Evolutionary conservation across 2,329 filamentous ascomycete species (phyloP).

Genomic region (Aspergillus sp.): DNA sequence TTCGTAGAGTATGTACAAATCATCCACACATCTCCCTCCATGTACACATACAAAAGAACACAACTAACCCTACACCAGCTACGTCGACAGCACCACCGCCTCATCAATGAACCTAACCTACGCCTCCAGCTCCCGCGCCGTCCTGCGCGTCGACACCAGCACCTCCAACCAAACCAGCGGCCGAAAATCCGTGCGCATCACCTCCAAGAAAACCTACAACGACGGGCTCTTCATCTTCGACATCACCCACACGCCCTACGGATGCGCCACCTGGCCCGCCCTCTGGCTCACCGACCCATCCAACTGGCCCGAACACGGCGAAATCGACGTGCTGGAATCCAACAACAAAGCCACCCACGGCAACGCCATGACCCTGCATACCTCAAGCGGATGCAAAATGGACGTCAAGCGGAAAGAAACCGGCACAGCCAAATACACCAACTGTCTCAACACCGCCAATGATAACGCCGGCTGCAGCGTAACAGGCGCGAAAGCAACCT

Average conservation of each 20-base stretch:
- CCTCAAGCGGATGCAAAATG: slow-evolving; percentile 56
- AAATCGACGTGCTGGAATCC: slow-evolving; percentile 65
- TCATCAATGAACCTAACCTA: slow-evolving; percentile 60
- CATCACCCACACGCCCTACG: slow-evolving; percentile 63
- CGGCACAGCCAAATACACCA: slow-evolving; percentile 44
- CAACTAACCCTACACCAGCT: slow-evolving; percentile 25
- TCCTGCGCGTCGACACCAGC: slow-evolving; percentile 63
- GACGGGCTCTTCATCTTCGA: slow-evolving; percentile 68
- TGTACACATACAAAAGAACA: neutral
- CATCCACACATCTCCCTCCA: no score
- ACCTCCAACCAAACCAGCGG: slow-evolving; percentile 61
- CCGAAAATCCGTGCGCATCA: slow-evolving; percentile 64
- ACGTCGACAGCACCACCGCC: slow-evolving; percentile 43
- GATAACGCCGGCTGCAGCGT: slow-evolving; percentile 62
- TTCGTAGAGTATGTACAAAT: neutral
- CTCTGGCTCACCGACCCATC: slow-evolving; percentile 64
- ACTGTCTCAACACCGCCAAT: slow-evolving; percentile 56
- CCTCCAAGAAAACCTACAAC: slow-evolving; percentile 62
- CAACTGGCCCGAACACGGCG: slow-evolving; percentile 65
- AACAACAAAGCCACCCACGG: slow-evolving; percentile 57
- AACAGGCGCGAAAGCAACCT: slow-evolving; percentile 45
- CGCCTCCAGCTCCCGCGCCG: slow-evolving; percentile 54
- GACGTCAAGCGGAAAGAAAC: slow-evolving; percentile 57
- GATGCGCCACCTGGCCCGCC: slow-evolving; percentile 66
- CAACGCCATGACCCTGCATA: slow-evolving; percentile 64